Evolutionary conservation across 495 filamentous ascomycete species (phyloP), one percentile per base, ranked within the genome.

Genomic region (Podospora didyma): DNA sequence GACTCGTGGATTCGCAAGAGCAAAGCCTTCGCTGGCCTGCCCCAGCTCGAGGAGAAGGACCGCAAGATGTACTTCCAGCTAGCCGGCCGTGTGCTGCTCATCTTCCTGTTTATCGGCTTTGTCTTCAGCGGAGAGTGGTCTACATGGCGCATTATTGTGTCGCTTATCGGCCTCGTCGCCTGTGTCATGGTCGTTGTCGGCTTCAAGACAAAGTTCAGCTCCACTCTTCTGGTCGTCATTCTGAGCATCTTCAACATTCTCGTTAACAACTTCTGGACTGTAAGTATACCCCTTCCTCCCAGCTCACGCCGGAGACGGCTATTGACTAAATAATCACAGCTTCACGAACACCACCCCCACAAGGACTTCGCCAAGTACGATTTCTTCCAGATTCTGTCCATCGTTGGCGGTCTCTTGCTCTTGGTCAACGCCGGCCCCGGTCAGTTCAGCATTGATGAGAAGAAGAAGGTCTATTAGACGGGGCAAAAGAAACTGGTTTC

Each of bases 351-450:
- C 78, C 94, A 98, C 79, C 94, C 95, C 47, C 92, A 98, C 78
- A 96, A 96, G 81, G 94, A 98, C 70, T 98, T 98, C 66, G 95
- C 95, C 80, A 98, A 98, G 77, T 98, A 98, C 81, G 94, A 97
- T 72, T 98, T 98, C 79, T 98, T 98, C 86, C 94, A 98, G 79
- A 96, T 97, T 68, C 79, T 98, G 51, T 98, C 94, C 42, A 98
- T 98, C 73, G 94, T 98, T 58, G 94, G 94, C 54, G 94, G 94
- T 65, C 86, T 98, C 46, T 79, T 98, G 47, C 86, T 98, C 55
- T 82, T 98, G 53, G 90, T 96, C 73, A 98, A 98, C 83, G 97
- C 93, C 86, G 94, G 94, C 53, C 95, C 94, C 12, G 94, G 94
- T 47, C 89, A 96, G 74, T 87, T 97, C 77, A 95, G 89, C 71